Percentiles rank a stretch among this genome's conserved stretches.
Evolutionary conservation across 768 basidiomycete species (phyloP).

Genomic region (Lactarius tabidus): DNA sequence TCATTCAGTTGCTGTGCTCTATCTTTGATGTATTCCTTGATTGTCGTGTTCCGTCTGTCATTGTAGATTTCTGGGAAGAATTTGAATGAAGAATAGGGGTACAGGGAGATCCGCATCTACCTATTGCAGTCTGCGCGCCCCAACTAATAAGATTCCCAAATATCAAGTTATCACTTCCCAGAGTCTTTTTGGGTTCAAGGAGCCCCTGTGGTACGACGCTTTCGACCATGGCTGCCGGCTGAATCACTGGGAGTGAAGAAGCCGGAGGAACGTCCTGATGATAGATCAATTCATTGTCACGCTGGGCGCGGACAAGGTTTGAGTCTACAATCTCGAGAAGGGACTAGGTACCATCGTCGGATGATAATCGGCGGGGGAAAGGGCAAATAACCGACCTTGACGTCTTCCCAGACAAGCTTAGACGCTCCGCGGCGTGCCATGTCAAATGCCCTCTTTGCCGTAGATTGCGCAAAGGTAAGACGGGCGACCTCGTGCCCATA

Average conservation of each 20-base stretch:
- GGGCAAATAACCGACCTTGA: constrained; percentile 51
- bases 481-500: constrained; percentile 88
- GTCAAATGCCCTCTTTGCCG: constrained; percentile 69
- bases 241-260: constrained; percentile 61
- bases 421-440: constrained; percentile 60
- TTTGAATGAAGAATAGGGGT: neutral
- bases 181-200: constrained; percentile 49
- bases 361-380: neutral
- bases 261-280: constrained; percentile 79
- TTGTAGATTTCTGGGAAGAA: constrained; percentile 69
- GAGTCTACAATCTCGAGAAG: constrained; percentile 67
- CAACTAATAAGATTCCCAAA: constrained; percentile 77
- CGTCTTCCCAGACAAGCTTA: constrained; percentile 66
- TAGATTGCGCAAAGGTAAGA: constrained; percentile 58
- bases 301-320: constrained; percentile 64
- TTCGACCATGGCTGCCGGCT: constrained; percentile 62
- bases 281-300: constrained; percentile 96
- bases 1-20: constrained; percentile 61
- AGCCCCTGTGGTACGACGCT: constrained; percentile 53
- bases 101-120: constrained; percentile 41
- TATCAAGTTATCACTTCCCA: constrained; percentile 54
- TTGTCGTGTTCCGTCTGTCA: constrained; percentile 66
- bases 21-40: constrained; percentile 63
- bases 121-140: constrained; percentile 86
- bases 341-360: constrained; percentile 46